A percentile compares a stretch with the other conserved stretches of the same genome.
Evolutionary conservation across 2,329 filamentous ascomycete species (phyloP).

Genomic region (Purpureocillium lavendulum): DNA sequence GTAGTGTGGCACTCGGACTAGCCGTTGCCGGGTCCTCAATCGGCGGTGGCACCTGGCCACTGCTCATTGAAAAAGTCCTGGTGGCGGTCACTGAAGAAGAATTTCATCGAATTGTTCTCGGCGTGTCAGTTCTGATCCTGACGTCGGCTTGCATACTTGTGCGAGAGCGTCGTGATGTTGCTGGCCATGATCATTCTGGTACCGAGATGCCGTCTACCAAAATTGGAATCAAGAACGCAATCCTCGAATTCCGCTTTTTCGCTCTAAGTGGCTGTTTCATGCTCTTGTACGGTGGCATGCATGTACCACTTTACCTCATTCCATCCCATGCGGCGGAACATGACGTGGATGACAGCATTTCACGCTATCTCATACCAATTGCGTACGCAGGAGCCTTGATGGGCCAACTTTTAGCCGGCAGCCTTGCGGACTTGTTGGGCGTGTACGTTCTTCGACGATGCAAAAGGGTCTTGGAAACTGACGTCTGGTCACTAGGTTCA

Average conservation of each 20-base stretch:
- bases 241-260: slow-evolving; percentile 15
- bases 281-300: slow-evolving; percentile 19
- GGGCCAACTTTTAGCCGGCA: slow-evolving; percentile 43
- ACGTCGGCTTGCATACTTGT: slow-evolving; percentile 17
- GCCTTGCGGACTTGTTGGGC: slow-evolving; percentile 41
- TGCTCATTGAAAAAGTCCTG: slow-evolving; percentile 14
- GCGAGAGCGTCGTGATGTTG: slow-evolving; percentile 13
- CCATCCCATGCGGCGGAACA: no score
- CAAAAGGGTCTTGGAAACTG: background rate
- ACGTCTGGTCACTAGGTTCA: slow-evolving; percentile 21
- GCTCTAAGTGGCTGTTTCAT: slow-evolving; percentile 12
- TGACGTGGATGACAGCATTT: no score
- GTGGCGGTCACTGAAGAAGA: slow-evolving; percentile 3
- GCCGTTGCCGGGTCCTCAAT: slow-evolving; percentile 21
- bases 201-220: slow-evolving; percentile 5
- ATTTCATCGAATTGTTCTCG: slow-evolving; percentile 11
- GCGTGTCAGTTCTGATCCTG: slow-evolving; percentile 17
- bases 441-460: slow-evolving; percentile 15
- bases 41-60: slow-evolving; percentile 21
- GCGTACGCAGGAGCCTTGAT: slow-evolving; percentile 49
- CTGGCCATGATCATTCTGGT: slow-evolving; percentile 8
- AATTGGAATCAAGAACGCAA: slow-evolving; percentile 15
- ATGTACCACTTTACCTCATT: slow-evolving; percentile 21
- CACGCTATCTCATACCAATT: slow-evolving; percentile 51
- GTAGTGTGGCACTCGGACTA: slow-evolving; percentile 21